Base-by-base conservation (phyloP, 805 yeast species). In the Ogataea nakhonphanomensis region DNA sequence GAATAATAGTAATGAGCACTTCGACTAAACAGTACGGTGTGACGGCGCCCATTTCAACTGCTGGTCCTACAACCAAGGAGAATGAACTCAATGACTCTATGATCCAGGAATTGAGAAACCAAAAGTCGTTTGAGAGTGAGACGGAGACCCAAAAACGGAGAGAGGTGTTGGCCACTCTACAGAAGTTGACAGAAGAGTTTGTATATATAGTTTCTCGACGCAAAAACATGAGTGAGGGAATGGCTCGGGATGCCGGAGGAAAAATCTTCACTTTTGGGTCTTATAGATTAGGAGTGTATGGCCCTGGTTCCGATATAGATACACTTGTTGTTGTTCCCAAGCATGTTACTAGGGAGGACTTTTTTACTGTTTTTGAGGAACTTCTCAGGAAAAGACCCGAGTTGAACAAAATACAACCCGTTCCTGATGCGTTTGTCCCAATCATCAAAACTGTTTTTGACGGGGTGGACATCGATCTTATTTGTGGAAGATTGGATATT, bases 251-350 rank as follows among this genome's bases (percentile, higher is more conserved):
- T 62, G 95, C 98, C 0, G 99, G 99, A 27, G 99, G 99, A 26
- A 93, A 93, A 61, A 79, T 93, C n/a, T 93, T 90, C 60, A 89
- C 97, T 0, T 93, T 76, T 66, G 99, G 99, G 1, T 89, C 97
- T 1, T 93, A 90, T 57, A 72, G 96, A 48, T 66, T 93, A 31
- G 99, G 99, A 4, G 99, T 93, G 10, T 88, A 90, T 65, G 98
- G 98, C 0, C 98, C 98, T 0, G 98, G 99, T 1, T 84, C 95
- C 0, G 99, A 93, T 81, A 91, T 93, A 45, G 99, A 93, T 69
- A 86, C 98, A 0, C 67, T 93, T 33, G 86, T 93, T n/a, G 97
- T 91, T 21, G 97, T 87, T 12, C 99, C 99, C 1, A 93, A 91
- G 54, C 98, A 93, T 62, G 95, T 93, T 10, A 73, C 85, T 1